Percentiles rank a stretch among this genome's conserved stretches.
phyloP scores from a whole-genome alignment of 176 grass and related monocot species.

The Eleusine coracana region DNA sequence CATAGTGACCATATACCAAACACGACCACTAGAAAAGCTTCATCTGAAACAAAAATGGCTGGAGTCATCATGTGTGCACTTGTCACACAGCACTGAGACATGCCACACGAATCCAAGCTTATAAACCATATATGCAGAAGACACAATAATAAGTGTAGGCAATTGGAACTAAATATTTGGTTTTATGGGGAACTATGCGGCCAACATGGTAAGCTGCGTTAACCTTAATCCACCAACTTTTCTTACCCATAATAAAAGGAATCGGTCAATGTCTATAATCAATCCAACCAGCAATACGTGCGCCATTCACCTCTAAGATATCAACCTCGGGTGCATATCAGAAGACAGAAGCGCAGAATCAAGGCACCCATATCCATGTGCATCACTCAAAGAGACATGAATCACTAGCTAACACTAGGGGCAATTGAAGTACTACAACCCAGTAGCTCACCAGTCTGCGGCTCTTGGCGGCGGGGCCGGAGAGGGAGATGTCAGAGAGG shows the following conservation, averaged over 20 bases:
- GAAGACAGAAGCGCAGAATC: neutral
- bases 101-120: neutral
- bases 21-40: neutral
- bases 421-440: neutral
- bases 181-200: neutral
- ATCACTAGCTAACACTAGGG: neutral
- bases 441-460: slow-evolving; percentile 55
- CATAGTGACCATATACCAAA: neutral
- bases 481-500: slow-evolving; percentile 60
- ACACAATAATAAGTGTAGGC: neutral
- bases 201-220: neutral
- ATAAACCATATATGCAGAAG: neutral
- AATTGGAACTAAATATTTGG: neutral
- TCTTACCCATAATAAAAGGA: neutral
- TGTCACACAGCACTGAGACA: neutral
- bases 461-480: slow-evolving; percentile 58
- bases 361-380: neutral
- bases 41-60: neutral
- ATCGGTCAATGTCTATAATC: neutral
- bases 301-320: neutral
- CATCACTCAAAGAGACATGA: neutral
- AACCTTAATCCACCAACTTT: neutral
- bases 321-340: neutral
- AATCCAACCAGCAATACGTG: neutral
- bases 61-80: neutral